Conservation (phyloP, 495 filamentous ascomycete genomes). For the Hyphodiscus hymeniophilus region DNA sequence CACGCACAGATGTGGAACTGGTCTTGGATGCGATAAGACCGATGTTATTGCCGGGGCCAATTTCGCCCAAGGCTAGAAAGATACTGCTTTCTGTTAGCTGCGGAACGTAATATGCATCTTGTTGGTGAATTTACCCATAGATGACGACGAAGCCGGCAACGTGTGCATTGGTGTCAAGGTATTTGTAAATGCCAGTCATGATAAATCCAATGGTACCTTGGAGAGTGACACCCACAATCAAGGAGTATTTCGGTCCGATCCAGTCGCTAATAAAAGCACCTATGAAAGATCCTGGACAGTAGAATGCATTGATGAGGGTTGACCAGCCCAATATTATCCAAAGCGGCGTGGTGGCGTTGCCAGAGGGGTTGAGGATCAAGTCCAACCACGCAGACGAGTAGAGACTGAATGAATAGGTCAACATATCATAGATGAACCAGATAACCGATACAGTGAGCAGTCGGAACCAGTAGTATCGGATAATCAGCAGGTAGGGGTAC, state of each 20-base stretch:
- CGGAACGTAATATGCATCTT: not conserved
- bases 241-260: conserved; percentile 67
- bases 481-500: conserved; percentile 46
- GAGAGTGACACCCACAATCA: conserved; percentile 51
- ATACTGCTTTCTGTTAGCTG: conserved; percentile 40
- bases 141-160: conserved; percentile 74
- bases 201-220: conserved; percentile 80
- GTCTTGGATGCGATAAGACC: conserved; percentile 82
- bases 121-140: conserved; percentile 26
- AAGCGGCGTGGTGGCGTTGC: conserved; percentile 39
- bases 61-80: conserved; percentile 75
- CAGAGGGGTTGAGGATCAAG: conserved; percentile 48
- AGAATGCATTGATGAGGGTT: conserved; percentile 76
- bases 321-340: conserved; percentile 80
- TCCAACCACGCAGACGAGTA: conserved; percentile 64
- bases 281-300: conserved; percentile 70
- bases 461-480: conserved; percentile 52
- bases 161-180: conserved; percentile 50
- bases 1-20: conserved; percentile 75
- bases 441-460: conserved; percentile 48
- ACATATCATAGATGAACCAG: conserved; percentile 87
- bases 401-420: conserved; percentile 69
- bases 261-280: conserved; percentile 70
- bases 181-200: conserved; percentile 70
- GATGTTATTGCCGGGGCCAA: conserved; percentile 88